phyloP scores from a whole-genome alignment of 2,329 filamentous ascomycete species.

The Mycosphaerella arachidis region DNA sequence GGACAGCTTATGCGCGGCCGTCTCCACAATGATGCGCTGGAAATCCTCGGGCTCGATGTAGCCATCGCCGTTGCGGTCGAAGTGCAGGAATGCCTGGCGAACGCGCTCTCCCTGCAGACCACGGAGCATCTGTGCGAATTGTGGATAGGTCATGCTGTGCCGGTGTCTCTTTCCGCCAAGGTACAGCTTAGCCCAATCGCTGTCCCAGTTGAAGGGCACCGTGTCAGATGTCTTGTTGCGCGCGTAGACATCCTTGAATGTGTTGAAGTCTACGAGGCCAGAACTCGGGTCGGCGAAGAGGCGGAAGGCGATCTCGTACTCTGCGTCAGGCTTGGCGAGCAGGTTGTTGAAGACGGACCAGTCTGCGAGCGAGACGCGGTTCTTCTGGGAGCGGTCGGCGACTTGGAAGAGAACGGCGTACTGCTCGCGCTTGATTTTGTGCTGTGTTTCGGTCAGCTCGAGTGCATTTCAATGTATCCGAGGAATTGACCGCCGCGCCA shows the following conservation, averaged over 20 bases:
- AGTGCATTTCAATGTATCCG: background rate
- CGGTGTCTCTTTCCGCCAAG: conserved; percentile 82
- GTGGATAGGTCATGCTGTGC: conserved; percentile 87
- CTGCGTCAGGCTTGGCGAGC: conserved; percentile 87
- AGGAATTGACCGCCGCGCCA: background rate
- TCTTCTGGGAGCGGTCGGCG: conserved; percentile 71
- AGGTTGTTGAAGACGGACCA: conserved; percentile 95
- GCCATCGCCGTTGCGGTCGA: conserved; percentile 87
- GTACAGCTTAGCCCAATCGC: conserved; percentile 93
- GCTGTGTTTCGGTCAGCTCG: conserved; percentile 51
- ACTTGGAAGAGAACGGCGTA: conserved; percentile 91
- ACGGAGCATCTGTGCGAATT: conserved; percentile 97
- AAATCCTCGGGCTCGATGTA: conserved; percentile 96
- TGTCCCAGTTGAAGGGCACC: conserved; percentile 95
- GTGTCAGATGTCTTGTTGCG: conserved; percentile 78
- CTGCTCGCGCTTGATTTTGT: conserved; percentile 96
- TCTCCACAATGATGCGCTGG: conserved; percentile 92
- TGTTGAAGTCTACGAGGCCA: conserved; percentile 82
- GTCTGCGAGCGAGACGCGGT: conserved; percentile 73
- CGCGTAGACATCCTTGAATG: conserved; percentile 80
- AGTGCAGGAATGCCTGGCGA: conserved; percentile 86
- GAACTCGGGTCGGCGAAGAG: conserved; percentile 84
- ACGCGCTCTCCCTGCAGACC: conserved; percentile 94
- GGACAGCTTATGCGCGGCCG: conserved; percentile 90
- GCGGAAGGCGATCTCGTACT: conserved; percentile 98